phyloP scores from a whole-genome alignment of 2,329 filamentous ascomycete species.

The Aspergillus proliferans region DNA sequence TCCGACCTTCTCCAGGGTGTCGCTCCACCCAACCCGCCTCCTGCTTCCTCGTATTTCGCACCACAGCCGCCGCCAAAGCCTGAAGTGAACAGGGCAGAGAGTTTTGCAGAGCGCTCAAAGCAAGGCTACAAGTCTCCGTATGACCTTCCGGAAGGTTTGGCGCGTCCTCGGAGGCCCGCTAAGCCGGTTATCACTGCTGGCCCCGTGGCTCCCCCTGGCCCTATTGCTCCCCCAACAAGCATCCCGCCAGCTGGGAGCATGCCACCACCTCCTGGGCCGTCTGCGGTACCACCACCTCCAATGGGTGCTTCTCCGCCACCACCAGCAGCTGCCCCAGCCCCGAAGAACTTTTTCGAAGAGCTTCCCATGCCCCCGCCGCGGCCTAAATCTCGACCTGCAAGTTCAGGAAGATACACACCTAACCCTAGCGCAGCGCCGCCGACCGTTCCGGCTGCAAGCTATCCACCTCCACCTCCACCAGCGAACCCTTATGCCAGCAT shows the following conservation, averaged over 20 bases:
- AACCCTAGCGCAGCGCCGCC: slow-evolving; percentile 19
- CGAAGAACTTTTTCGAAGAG: slow-evolving; percentile 68
- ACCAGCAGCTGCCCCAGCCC: slow-evolving; percentile 13
- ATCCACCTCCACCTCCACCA: slow-evolving; percentile 9
- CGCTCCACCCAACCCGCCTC: slow-evolving; percentile 15
- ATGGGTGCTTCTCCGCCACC: slow-evolving; percentile 32
- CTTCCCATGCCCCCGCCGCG: slow-evolving; percentile 56
- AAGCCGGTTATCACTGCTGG: slow-evolving; percentile 46
- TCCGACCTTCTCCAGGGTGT: slow-evolving; percentile 40
- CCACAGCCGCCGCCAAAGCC: slow-evolving; percentile 20
- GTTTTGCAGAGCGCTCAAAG: slow-evolving; percentile 85
- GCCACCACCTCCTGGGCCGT: slow-evolving; percentile 31
- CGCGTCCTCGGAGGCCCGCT: slow-evolving; percentile 55
- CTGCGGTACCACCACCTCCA: slow-evolving; percentile 10
- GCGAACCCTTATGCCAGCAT: slow-evolving; percentile 14
- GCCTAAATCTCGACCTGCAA: slow-evolving; percentile 49
- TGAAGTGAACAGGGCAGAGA: slow-evolving; percentile 56
- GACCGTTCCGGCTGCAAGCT: slow-evolving; percentile 9
- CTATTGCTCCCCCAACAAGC: not conserved
- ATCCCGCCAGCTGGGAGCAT: slow-evolving; percentile 10
- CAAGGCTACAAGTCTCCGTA: slow-evolving; percentile 92
- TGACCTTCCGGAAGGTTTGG: slow-evolving; percentile 84
- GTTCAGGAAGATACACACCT: slow-evolving; percentile 36
- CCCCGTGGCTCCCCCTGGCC: slow-evolving; percentile 4
- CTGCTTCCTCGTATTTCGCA: slow-evolving; percentile 20